Evolutionary conservation across 805 yeast species (phyloP), one percentile per base, ranked within the genome.

Genomic region (Ogataea populi-albae): DNA sequence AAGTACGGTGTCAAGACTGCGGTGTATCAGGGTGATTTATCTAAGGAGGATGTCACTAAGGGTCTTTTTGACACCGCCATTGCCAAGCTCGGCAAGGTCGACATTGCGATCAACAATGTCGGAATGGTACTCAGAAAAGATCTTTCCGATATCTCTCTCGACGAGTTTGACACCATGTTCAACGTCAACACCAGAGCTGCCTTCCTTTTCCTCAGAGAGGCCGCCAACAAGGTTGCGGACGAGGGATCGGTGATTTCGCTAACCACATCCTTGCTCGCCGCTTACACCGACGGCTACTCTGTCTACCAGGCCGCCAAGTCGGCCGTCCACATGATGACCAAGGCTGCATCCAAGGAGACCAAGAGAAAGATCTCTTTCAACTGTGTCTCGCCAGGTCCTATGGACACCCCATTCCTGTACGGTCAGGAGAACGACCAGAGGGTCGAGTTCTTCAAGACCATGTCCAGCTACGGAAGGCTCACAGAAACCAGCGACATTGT

Each of bases 41-140:
- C 64, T 17, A 49, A 51, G 2, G 77, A 75, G 30, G 59, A 46
- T 1, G 74, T 68, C 8, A 61, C 68, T 23, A 54, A 59, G 15
- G 57, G 62, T 19, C 56, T 79, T 35, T 79, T 80, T 47, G 68
- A 57, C 12, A 57, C 55, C 8, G 74, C 78, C 6, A 61, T 62
- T 35, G 40, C 54, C 10, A 55, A 60, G 26, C 69, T 76, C 38
- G 81, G 81, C 23, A 51, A 59, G 15, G 61, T 76, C 44, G 83
- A 80, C 48, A 67, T 75, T 51, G 86, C 85, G n/a, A 65, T 80
- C 48, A 79, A 79, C 61, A 78, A 76, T 45, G 79, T 78, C 25
- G 86, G 86, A 35, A 74, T 61, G 68, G 86, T 80, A 16, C 62
- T 79, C 55, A 78, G 79, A 65, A 80, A 79, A 54, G 73, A 77